Conservation (phyloP, 1,284 basidiomycete genomes). For the Puccinia horiana region DNA sequence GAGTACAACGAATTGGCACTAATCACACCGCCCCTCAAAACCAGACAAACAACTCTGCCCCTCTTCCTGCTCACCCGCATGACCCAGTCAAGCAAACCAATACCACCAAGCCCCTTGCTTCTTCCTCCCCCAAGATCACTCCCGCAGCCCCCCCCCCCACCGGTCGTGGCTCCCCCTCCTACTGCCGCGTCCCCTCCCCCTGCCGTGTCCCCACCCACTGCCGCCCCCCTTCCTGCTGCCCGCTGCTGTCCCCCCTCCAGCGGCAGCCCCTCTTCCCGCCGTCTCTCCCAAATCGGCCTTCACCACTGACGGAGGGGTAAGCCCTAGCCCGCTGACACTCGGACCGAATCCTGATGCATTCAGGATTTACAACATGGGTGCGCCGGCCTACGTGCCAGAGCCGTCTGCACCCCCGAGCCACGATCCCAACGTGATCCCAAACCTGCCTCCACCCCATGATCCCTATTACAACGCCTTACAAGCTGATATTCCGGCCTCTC, state of each 20-base stretch:
- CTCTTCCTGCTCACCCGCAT: neutral
- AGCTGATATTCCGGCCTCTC: neutral
- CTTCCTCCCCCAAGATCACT: neutral
- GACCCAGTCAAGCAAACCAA: neutral
- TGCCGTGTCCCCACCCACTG: neutral
- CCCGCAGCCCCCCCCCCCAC: neutral
- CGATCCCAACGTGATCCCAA: neutral
- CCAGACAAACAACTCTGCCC: neutral
- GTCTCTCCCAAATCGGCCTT: neutral
- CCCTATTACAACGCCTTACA: constrained; percentile 4
- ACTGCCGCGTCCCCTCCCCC: neutral
- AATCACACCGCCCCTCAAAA: neutral
- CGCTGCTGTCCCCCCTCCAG: neutral
- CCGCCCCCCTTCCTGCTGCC: neutral
- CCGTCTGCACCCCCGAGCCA: neutral
- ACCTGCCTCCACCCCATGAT: constrained; percentile 2
- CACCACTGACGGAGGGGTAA: neutral
- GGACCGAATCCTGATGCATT: neutral
- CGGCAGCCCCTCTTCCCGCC: neutral
- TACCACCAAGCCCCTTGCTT: neutral
- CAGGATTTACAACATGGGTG: neutral
- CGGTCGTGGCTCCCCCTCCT: neutral
- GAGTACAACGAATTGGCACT: neutral
- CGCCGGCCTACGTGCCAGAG: neutral
- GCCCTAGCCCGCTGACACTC: neutral